Percentiles rank a stretch among this genome's conserved stretches.
phyloP scores from a whole-genome alignment of 176 grass and related monocot genomes.

The Carex scoparia region DNA sequence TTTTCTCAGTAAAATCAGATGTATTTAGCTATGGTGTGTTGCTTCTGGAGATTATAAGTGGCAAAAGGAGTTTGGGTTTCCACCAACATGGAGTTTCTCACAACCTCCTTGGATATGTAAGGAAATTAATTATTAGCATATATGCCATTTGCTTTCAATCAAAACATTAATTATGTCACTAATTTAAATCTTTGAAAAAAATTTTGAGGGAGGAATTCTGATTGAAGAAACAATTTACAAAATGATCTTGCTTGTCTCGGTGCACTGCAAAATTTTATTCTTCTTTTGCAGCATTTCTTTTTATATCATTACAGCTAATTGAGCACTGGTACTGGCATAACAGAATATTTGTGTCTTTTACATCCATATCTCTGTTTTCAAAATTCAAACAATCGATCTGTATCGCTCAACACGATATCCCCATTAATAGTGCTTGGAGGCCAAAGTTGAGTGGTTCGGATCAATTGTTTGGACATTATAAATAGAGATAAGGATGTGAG shows the following conservation, averaged over 20 bases:
- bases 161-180: neutral
- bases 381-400: too few species aligned
- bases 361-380: too few species aligned
- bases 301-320: neutral
- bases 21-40: conserved; percentile 40
- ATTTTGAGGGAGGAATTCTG: too few species aligned
- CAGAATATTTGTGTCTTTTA: neutral
- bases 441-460: too few species aligned
- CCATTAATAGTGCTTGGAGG: too few species aligned
- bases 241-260: neutral
- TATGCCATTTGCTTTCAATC: neutral
- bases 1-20: conserved; percentile 33
- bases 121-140: neutral
- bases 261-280: too few species aligned
- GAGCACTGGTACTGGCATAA: neutral
- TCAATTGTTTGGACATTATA: too few species aligned
- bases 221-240: too few species aligned
- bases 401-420: too few species aligned
- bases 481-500: too few species aligned
- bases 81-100: neutral
- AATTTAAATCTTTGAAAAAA: neutral
- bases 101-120: conserved; percentile 33
- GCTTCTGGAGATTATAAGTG: conserved; percentile 21
- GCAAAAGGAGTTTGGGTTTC: conserved; percentile 24
- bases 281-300: too few species aligned